Conservation (phyloP, 768 basidiomycete genomes). For the Xerocomellus dryophilus region DNA sequence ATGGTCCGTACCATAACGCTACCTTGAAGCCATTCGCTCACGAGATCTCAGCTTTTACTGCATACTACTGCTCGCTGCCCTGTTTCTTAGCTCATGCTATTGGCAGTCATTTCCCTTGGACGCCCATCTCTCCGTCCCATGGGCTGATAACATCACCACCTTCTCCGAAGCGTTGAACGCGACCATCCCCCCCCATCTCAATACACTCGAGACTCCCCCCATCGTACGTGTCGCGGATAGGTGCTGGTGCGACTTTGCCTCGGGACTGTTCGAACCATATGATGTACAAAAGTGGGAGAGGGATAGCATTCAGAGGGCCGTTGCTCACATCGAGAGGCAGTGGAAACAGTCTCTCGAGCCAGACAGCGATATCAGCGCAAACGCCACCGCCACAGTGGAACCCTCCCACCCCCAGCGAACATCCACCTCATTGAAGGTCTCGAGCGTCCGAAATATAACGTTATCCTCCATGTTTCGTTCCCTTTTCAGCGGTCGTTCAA, state of each 20-base stretch:
- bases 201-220: slow-evolving; percentile 41
- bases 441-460: slow-evolving; percentile 14
- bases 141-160: slow-evolving; percentile 69
- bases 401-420: slow-evolving; percentile 16
- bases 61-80: slow-evolving; percentile 75
- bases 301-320: slow-evolving; percentile 52
- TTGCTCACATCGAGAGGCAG: slow-evolving; percentile 35
- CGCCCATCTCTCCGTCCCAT: slow-evolving; percentile 59
- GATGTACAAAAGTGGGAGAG: slow-evolving; percentile 75
- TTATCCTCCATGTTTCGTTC: slow-evolving; percentile 26
- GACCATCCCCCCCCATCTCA: slow-evolving; percentile 40
- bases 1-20: slow-evolving; percentile 51
- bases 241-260: slow-evolving; percentile 82
- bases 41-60: slow-evolving; percentile 68
- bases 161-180: slow-evolving; percentile 64
- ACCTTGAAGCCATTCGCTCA: slow-evolving; percentile 2
- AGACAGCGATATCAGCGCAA: slow-evolving; percentile 18
- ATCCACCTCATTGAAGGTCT: slow-evolving; percentile 3
- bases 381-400: slow-evolving; percentile 26
- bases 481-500: slow-evolving; percentile 18
- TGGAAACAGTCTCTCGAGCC: slow-evolving; percentile 29
- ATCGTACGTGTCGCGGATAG: slow-evolving; percentile 69
- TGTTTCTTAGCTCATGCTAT: slow-evolving; percentile 85
- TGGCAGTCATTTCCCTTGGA: slow-evolving; percentile 79
- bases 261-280: slow-evolving; percentile 71